Conservation (phyloP, 1,284 basidiomycete genomes). For the Anthracocystis setariae region DNA sequence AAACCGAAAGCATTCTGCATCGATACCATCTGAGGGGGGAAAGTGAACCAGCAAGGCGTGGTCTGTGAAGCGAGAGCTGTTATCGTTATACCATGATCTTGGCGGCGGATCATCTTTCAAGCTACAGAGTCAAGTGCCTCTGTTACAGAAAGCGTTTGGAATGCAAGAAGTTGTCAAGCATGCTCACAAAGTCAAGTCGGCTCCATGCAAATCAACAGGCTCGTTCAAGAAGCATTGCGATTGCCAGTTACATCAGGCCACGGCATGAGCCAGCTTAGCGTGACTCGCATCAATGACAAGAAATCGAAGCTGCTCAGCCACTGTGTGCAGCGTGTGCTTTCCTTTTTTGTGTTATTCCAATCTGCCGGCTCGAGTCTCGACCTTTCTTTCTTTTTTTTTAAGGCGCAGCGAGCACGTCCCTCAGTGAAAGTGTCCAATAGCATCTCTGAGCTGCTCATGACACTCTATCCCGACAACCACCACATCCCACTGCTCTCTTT, state of each 20-base stretch:
- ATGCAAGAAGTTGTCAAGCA: too few relatives aligned
- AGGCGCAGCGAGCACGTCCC: slow-evolving; percentile 11
- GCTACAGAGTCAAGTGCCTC: too few relatives aligned
- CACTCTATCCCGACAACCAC: too few relatives aligned
- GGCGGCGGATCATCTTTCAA: too few relatives aligned
- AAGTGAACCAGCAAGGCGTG: too few relatives aligned
- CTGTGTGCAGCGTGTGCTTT: background rate
- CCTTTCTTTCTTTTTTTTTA: slow-evolving; percentile 5
- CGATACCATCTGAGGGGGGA: background rate
- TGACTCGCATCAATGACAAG: background rate
- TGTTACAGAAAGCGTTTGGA: too few relatives aligned
- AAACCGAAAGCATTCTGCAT: background rate
- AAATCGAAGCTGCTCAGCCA: background rate
- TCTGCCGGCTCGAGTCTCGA: background rate
- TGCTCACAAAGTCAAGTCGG: too few relatives aligned
- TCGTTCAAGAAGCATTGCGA: too few relatives aligned
- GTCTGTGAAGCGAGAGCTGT: too few relatives aligned
- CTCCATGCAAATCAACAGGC: too few relatives aligned
- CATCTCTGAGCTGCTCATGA: background rate
- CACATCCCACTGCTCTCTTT: background rate
- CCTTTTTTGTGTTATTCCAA: background rate
- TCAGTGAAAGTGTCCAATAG: background rate
- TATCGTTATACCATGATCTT: too few relatives aligned
- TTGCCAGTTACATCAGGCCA: background rate
- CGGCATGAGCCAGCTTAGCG: background rate